Evolutionary conservation across 306 rosid genomes (phyloP).

Genomic region (Cyamopsis tetragonoloba): DNA sequence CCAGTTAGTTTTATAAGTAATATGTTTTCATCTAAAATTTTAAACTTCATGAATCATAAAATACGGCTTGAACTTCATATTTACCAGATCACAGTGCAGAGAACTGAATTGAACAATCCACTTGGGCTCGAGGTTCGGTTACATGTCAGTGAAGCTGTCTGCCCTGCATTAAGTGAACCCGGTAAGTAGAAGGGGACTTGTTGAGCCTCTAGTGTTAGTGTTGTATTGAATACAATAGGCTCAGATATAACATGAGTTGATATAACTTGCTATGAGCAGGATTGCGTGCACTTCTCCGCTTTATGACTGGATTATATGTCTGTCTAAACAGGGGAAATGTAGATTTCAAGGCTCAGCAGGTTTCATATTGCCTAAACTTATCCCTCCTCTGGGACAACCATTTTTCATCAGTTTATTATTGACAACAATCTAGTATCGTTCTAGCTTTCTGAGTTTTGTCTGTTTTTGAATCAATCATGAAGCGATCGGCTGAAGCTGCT

Average conservation of each 20-base stretch:
- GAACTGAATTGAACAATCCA: constrained; percentile 86
- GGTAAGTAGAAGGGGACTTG: constrained; percentile 39
- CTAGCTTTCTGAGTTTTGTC: constrained; percentile 24
- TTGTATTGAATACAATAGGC: neutral
- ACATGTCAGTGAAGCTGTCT: constrained; percentile 85
- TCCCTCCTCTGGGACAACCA: constrained; percentile 9
- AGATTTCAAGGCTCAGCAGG: constrained; percentile 70
- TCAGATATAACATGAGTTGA: constrained; percentile 18
- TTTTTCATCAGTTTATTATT: constrained; percentile 10
- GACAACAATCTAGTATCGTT: constrained; percentile 6
- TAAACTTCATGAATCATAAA: constrained; percentile 14
- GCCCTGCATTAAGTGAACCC: constrained; percentile 97
- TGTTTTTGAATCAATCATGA: constrained; percentile 34
- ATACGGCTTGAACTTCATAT: constrained; percentile 12
- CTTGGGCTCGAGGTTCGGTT: constrained; percentile 95
- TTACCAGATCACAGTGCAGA: constrained; percentile 80
- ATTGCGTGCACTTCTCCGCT: constrained; percentile 95
- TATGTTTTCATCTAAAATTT: constrained; percentile 8
- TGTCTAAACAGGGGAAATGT: constrained; percentile 88
- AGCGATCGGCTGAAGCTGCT: constrained; percentile 85
- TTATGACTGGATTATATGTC: constrained; percentile 79
- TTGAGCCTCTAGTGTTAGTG: constrained; percentile 7
- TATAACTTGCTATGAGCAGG: constrained; percentile 48
- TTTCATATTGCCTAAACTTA: constrained; percentile 31
- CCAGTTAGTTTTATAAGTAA: neutral